Evolutionary conservation across 2,329 filamentous ascomycete species (phyloP), one percentile per base, ranked within the genome.

Genomic region (Aureobasidium namibiae): DNA sequence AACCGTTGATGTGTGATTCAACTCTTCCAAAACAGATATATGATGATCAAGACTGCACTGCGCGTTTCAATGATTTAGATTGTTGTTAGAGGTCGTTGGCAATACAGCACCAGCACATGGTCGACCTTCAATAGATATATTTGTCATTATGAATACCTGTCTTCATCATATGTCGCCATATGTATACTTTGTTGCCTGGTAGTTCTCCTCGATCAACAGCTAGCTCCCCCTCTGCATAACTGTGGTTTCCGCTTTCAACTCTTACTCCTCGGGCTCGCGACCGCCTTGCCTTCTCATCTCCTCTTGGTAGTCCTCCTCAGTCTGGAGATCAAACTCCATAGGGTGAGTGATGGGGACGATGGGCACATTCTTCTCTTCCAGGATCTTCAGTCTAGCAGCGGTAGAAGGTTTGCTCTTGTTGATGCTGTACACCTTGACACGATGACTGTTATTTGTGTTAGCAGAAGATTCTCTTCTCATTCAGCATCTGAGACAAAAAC

Each of bases 391-490:
- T 0, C 82, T 73, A 33, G 70, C 70, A 18, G 74, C 75, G 0
- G 83, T 86, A 2, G 63, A 63, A 1, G 77, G 74, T 36, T 72
- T 76, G 1, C 70, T 74, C 64, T 72, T 76, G 69, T 87, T 87
- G 56, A 87, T 78, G 64, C 83, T 86, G 68, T 86, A 87, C 7
- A 86, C 69, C 53, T 76, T 80, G 64, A 87, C 76, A 1, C 82
- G 75, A 62, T 87, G 85, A 60, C 80, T 59, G 23, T 24, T 16
- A 1, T 18, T 4, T 4, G 2, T 0, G 11, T 49, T 36, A 50
- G 44, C 24, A 31, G 14, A 39, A 44, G 26, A 8, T 11, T 23
- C 18, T n/a, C 4, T 39, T 4, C 31, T 34, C 26, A 29, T 4
- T 9, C 26, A 29, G 26, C 26, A 29, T n/a, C n/a, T 5, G 26